Evolutionary conservation across 441 rosid species (phyloP).

Genomic region (Jatropha podagrica): DNA sequence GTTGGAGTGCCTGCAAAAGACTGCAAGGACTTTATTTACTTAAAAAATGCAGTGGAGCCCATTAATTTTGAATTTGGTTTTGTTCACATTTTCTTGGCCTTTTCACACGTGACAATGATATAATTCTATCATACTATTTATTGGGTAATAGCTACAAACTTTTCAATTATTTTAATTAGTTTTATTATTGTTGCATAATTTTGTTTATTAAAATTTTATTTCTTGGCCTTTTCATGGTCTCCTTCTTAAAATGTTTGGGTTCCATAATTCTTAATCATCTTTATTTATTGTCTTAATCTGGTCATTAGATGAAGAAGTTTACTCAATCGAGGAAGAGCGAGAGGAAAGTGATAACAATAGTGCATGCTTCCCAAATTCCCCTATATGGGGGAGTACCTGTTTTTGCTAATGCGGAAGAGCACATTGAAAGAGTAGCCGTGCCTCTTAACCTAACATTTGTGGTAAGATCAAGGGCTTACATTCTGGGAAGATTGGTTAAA

Average conservation of each 20-base stretch:
- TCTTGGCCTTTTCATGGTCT: too few relatives aligned
- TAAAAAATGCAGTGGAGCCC: background rate
- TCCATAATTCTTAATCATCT: background rate
- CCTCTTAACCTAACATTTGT: constrained; percentile 76
- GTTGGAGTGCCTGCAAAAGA: constrained; percentile 28
- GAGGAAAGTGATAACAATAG: constrained; percentile 44
- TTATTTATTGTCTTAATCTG: background rate
- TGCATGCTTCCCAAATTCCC: constrained; percentile 69
- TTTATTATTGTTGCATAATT: too few relatives aligned
- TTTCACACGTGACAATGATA: too few relatives aligned
- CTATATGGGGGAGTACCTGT: constrained; percentile 70
- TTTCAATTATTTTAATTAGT: too few relatives aligned
- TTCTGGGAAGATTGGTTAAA: constrained; percentile 64
- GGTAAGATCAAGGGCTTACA: constrained; percentile 71
- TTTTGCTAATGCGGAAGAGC: constrained; percentile 38
- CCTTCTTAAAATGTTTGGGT: too few relatives aligned
- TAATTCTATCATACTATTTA: too few relatives aligned
- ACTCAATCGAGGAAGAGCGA: constrained; percentile 55
- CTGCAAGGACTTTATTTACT: constrained; percentile 22
- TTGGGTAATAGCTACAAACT: too few relatives aligned
- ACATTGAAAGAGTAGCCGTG: constrained; percentile 37
- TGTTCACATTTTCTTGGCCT: too few relatives aligned
- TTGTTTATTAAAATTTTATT: too few relatives aligned
- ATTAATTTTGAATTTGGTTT: background rate
- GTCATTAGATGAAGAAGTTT: constrained; percentile 73